phyloP scores from a whole-genome alignment of 2,329 filamentous ascomycete genomes.

The Penicillium sp. region DNA sequence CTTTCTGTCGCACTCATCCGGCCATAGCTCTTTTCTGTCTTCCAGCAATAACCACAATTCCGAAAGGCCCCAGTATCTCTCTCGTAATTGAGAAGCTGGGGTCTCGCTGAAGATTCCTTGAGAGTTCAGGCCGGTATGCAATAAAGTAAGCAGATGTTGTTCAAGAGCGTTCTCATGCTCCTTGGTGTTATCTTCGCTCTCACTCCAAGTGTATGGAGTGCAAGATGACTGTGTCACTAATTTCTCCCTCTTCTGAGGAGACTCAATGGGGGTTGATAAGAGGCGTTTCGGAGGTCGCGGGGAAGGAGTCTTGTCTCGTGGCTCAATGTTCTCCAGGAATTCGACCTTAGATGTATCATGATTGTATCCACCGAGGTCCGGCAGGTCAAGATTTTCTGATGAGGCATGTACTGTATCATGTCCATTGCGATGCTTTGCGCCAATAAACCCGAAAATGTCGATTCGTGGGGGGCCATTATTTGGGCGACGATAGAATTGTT shows the following conservation, averaged over 20 bases:
- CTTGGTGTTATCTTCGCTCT: neutral
- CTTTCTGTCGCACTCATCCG: neutral
- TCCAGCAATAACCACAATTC: constrained; percentile 25
- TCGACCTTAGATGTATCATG: neutral
- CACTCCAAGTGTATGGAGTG: constrained; percentile 16
- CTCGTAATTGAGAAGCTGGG: neutral
- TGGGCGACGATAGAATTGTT: no score
- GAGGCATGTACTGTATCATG: no score
- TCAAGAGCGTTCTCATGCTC: constrained; percentile 3
- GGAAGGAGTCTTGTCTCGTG: neutral
- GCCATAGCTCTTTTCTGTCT: constrained; percentile 18
- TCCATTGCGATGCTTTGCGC: no score
- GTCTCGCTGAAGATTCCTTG: neutral
- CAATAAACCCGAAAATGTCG: no score
- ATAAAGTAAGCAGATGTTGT: constrained; percentile 12
- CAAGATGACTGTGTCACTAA: neutral
- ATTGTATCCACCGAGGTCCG: no score
- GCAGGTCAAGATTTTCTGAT: no score
- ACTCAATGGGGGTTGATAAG: neutral
- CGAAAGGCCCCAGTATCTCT: constrained; percentile 24
- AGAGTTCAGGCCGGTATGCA: constrained; percentile 17
- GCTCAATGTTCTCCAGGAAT: neutral
- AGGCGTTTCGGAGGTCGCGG: no score
- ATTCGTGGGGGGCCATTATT: no score
- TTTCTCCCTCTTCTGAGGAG: neutral